Base-by-base conservation (phyloP, 352 stramenopile genomes). In the Pythium pyrilobum region DNA sequence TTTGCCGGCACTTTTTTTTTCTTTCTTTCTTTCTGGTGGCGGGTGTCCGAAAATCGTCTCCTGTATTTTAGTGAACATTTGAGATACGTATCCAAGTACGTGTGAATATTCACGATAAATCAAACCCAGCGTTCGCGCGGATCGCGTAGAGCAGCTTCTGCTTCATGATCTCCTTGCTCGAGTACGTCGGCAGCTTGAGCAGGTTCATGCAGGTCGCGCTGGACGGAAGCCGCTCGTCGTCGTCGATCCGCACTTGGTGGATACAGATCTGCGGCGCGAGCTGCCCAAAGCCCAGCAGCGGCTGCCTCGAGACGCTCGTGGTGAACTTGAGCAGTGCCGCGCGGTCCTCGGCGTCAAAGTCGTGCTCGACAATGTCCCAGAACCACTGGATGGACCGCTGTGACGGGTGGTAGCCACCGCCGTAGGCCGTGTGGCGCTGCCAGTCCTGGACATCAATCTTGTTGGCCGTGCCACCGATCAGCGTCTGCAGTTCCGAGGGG, bases 131-230 rank as follows among this genome's bases (percentile, higher is more conserved):
- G 50, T 96, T 96, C 7, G 92, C 80, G 63, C 89, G 84, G 61
- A 99, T 98, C 13, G 97, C 88, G 64, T 97, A 97, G 11, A 98
- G 47, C 9, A 99, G 74, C 66, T 99, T 99, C 41, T 89, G 71
- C 44, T 79, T 79, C 71, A 99, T 84, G 38, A 97, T 81, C 29
- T 94, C 91, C 56, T 98, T 92, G 62, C 72, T 97, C 27, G 89
- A 97, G 66, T 99, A 99, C 18, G 92, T 97, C 21, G 96, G 97
- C 25, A 99, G 79, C 71, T 99, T 99, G 25, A 99, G 74, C 28
- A 95, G 77, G 66, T 99, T 99, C 81, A 99, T 98, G 74, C 97
- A 99, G 44, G 97, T 99, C 10, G 85, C 78, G 51, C 81, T 92
- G 16, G 81, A 89, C 15, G 78, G 81, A 39, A 92, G 54, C 0